Evolutionary conservation across 192 early-diverging fungal genomes (phyloP), one percentile per base, ranked within the genome.

Genomic region (Chytriomyces sp.): DNA sequence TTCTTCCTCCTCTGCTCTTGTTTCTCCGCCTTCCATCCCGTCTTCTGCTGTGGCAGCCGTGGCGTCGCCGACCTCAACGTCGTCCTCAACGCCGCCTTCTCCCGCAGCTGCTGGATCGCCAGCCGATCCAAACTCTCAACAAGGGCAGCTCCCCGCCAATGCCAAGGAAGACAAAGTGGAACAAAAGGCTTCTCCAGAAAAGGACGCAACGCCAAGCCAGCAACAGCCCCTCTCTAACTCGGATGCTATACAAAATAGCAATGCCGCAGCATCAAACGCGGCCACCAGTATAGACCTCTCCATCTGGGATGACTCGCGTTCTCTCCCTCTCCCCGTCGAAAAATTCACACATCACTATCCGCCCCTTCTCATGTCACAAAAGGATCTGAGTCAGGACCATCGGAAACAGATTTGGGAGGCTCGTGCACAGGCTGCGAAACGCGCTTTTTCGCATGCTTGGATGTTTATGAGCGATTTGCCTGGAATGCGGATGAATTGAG

Each of bases 401-500:
- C 44, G 65, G 33, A 68, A 55, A 68, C 4, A 31, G 6, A 52
- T 72, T n/a, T 73, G 77, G 77, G 59, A 64, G 25, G 22, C 41
- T 5, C 52, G 69, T 61, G 68, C 36, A 10, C 63, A 77, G 36
- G 72, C 66, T 12, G 91, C 95, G 12, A 82, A 81, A 25, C 79
- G 72, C 0, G 92, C 93, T 3, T 91, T 94, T 58, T 83, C 88
- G 38, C 78, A 91, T 60, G 84, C 91, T n/a, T 95, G 93, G 78
- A 83, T 8, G 91, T 90, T 0, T 98, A 98, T 59, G 68, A 77
- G n/a, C 76, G 33, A 4, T 59, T 74, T 68, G 91, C 91, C 0
- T 94, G 91, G 81, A 93, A 93, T n/a, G 77, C 73, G 34, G 96
- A 98, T 66, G 93, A 96, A 76, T 90, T 95, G 56, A 82, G 84